phyloP scores from a whole-genome alignment of 2,329 filamentous ascomycete genomes.

The Chaetomium strumarium region DNA sequence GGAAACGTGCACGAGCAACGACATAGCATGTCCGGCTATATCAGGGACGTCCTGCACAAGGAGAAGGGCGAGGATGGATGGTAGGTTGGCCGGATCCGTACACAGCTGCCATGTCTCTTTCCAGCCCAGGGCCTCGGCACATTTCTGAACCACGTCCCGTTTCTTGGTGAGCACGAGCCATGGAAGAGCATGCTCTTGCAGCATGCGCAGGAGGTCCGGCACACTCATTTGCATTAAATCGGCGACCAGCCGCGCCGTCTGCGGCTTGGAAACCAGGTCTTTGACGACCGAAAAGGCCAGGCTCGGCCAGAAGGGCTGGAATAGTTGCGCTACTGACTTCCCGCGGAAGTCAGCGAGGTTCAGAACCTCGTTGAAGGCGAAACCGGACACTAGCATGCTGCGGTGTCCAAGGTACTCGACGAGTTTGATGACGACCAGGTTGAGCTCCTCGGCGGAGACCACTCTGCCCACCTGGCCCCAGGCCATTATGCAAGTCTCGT shows the following conservation, averaged over 20 bases:
- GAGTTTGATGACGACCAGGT: constrained; percentile 75
- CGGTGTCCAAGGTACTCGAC: constrained; percentile 81
- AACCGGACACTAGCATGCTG: constrained; percentile 71
- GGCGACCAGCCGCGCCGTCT: constrained; percentile 72
- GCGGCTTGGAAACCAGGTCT: constrained; percentile 73
- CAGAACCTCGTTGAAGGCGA: constrained; percentile 77
- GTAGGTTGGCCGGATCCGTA: constrained; percentile 51
- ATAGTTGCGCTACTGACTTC: constrained; percentile 60
- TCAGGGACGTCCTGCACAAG: constrained; percentile 52
- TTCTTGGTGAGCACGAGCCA: constrained; percentile 77
- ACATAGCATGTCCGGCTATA: constrained; percentile 61
- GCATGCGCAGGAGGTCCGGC: constrained; percentile 64
- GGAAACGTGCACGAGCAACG: constrained; percentile 62
- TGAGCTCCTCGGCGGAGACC: constrained; percentile 75
- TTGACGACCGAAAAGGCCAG: constrained; percentile 78
- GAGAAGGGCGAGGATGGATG: constrained; percentile 53
- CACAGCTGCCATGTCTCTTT: constrained; percentile 53
- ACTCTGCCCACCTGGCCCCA: constrained; percentile 79
- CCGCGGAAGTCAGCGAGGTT: constrained; percentile 62
- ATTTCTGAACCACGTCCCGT: constrained; percentile 70
- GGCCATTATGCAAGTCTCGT: constrained; percentile 79
- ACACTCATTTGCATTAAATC: constrained; percentile 74
- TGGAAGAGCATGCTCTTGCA: constrained; percentile 78
- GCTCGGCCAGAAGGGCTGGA: constrained; percentile 84
- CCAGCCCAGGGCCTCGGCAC: constrained; percentile 72